Evolutionary conservation across 257 asterid genomes (phyloP).

Genomic region (Nicotiana sylvestris): DNA sequence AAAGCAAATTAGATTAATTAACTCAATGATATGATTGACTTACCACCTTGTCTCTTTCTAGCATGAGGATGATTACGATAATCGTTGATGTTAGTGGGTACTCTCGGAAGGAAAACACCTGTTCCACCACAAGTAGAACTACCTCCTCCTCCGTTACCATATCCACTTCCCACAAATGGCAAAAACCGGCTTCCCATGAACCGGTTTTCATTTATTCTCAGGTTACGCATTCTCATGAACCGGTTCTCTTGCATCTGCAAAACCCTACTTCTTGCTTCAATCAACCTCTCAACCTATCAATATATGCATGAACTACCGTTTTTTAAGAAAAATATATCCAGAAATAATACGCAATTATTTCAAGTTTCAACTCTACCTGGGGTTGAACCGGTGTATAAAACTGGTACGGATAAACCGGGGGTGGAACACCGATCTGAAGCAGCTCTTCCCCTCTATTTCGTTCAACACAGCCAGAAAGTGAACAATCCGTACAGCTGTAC

Average conservation of each 20-base stretch:
- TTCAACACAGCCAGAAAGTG: not conserved
- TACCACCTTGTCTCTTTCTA: not conserved
- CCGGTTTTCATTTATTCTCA: not conserved
- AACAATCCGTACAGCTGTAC: not conserved
- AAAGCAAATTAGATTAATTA: no score
- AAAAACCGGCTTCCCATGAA: not conserved
- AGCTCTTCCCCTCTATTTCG: not conserved
- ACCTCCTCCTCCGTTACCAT: not conserved
- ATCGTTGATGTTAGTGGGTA: not conserved
- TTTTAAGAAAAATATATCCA: no score
- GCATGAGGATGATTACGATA: not conserved
- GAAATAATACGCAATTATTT: not conserved
- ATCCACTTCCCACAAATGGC: not conserved
- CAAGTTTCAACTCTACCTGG: not conserved
- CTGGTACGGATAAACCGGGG: not conserved
- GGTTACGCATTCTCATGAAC: conserved; percentile 17
- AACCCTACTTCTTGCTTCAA: conserved; percentile 12
- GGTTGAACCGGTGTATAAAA: not conserved
- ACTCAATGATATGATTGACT: not conserved
- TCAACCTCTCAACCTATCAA: conserved; percentile 15
- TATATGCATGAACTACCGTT: not conserved
- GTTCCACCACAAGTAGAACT: conserved; percentile 23
- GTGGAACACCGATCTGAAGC: not conserved
- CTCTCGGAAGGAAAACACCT: conserved; percentile 29
- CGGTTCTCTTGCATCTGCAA: conserved; percentile 14